Base-by-base conservation (phyloP, 2,329 filamentous ascomycete species). In the Penicillium occitanis region DNA sequence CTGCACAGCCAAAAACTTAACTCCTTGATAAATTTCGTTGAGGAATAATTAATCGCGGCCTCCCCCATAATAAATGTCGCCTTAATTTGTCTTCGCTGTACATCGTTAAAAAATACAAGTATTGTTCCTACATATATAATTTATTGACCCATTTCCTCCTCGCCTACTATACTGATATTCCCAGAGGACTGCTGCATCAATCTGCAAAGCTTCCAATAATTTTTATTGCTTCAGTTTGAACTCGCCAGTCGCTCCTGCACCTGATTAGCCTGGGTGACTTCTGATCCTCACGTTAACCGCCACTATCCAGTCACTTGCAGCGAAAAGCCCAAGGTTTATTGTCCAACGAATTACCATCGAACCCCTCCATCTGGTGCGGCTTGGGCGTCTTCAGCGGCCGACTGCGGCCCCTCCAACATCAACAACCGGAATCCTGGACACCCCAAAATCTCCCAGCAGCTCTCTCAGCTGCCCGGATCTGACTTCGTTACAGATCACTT, bases 381-480 rank as follows among this genome's bases (percentile, higher is more conserved):
- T 60, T 46, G 57, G 57, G 33, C 57, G 57, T 59, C 63, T 22
- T 65, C 28, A 46, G 48, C 64, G 66, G 63, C 66, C 63, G 61
- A 66, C 65, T 63, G 68, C 64, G 68, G 67, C 68, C 67, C 65
- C 66, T 65, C 66, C 50, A 63, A 58, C n/a, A 51, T 35, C 33
- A 62, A 65, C 50, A 62, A 40, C 59, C 63, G 74, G 70, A 77
- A 80, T 74, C 70, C 76, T 79, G 78, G 78, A 78, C 74, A 73
- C 74, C 73, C 73, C 76, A 73, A 73, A 72, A 44, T 71, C 73
- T 68, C 73, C 73, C 70, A 75, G 76, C 77, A 77, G 76, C 77
- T 79, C 74, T 68, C 71, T 76, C 71, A 78, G 78, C 77, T 80
- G 78, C 76, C 77, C 77, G 71, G 77, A 80, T 73, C 73, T 79